Evolutionary conservation across 768 basidiomycete genomes (phyloP).

Genomic region (Nidula microcarpa): DNA sequence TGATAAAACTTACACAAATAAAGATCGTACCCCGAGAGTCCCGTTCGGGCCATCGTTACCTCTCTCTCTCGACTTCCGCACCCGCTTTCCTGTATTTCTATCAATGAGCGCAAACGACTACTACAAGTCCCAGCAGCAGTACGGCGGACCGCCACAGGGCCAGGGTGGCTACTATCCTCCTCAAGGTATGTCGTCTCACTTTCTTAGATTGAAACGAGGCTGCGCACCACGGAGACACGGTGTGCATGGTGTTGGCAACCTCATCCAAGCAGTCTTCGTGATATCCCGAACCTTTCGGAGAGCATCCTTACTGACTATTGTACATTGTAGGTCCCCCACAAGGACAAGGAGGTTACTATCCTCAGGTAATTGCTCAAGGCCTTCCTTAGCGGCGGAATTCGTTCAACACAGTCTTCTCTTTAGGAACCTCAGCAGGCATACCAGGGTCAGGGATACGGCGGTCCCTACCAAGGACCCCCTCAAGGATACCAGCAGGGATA

Average conservation of each 20-base stretch:
- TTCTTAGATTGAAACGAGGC: no score
- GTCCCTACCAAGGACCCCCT: slow-evolving; percentile 35
- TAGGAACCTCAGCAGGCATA: slow-evolving; percentile 74
- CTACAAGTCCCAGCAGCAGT: slow-evolving; percentile 54
- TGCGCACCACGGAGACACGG: no score
- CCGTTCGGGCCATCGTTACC: slow-evolving; percentile 6
- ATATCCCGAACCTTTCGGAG: no score
- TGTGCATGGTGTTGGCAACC: no score
- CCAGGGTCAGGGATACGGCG: slow-evolving; percentile 37
- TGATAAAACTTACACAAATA: slow-evolving; percentile 29
- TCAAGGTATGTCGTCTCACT: slow-evolving; percentile 16
- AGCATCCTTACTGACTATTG: no score
- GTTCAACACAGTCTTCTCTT: background rate
- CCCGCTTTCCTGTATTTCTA: slow-evolving; percentile 10
- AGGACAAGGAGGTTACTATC: slow-evolving; percentile 71
- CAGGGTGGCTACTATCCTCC: slow-evolving; percentile 39
- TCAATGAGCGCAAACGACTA: slow-evolving; percentile 76
- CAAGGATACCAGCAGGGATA: slow-evolving; percentile 53
- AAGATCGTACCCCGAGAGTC: slow-evolving; percentile 7
- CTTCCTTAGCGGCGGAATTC: background rate
- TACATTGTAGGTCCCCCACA: slow-evolving; percentile 41
- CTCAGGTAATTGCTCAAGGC: slow-evolving; percentile 30
- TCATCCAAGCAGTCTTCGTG: no score
- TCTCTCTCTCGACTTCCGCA: slow-evolving; percentile 8
- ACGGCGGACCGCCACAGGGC: slow-evolving; percentile 51